Conservation (phyloP, 257 asterid genomes). For the Apocynum venetum region DNA sequence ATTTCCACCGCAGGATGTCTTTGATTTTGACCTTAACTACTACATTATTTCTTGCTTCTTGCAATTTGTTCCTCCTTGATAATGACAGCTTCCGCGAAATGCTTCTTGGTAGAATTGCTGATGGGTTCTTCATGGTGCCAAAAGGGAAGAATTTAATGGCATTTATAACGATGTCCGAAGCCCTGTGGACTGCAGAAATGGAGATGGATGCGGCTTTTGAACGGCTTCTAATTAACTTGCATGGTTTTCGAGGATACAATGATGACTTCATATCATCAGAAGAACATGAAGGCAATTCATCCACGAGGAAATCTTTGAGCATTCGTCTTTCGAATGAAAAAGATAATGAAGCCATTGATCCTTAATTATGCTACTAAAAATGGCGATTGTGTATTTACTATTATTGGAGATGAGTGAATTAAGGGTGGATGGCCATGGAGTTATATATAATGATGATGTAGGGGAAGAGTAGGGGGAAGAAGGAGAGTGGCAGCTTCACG, state of each 20-base stretch:
- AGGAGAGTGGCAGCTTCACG: conserved; percentile 21
- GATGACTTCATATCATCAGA: conserved; percentile 12
- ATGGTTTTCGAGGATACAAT: conserved; percentile 6
- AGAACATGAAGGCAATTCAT: conserved; percentile 33
- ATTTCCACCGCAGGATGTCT: conserved; percentile 76
- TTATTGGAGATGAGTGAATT: neutral
- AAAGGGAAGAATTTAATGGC: conserved; percentile 51
- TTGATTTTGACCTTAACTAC: conserved; percentile 49
- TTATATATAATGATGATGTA: too few relatives aligned
- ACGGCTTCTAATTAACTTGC: conserved; percentile 39
- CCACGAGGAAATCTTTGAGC: conserved; percentile 68
- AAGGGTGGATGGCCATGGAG: neutral
- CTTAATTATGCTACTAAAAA: too few relatives aligned
- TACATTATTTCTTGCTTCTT: neutral
- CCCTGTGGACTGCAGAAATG: conserved; percentile 51
- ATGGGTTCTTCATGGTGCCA: conserved; percentile 32
- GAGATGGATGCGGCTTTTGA: conserved; percentile 55
- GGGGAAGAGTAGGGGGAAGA: neutral
- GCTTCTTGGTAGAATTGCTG: conserved; percentile 32
- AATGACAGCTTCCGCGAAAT: conserved; percentile 31
- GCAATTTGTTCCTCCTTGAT: conserved; percentile 7
- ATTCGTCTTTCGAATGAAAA: conserved; percentile 31
- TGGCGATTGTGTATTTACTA: neutral
- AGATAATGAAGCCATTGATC: conserved; percentile 26
- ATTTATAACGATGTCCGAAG: conserved; percentile 30